Percentiles rank a stretch among this genome's conserved stretches.
phyloP scores from a whole-genome alignment of 768 basidiomycete genomes.

The Steccherinum ochraceum region DNA sequence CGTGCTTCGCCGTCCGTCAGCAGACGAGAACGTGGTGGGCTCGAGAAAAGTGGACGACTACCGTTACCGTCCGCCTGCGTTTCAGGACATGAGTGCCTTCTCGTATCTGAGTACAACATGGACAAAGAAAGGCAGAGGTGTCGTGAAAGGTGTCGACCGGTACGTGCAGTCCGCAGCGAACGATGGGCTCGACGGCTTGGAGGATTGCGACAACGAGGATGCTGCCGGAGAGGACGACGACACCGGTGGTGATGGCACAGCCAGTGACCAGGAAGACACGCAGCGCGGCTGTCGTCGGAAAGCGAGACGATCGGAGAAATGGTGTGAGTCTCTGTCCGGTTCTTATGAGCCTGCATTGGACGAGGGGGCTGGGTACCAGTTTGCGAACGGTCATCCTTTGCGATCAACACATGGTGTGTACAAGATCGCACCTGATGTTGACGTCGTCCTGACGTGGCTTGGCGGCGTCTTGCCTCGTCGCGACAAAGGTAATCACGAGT shows the following conservation, averaged over 20 bases:
- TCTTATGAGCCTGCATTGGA: neutral
- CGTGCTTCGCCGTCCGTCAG: too few species aligned
- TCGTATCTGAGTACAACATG: conserved; percentile 13
- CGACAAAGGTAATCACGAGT: neutral
- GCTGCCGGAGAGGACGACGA: neutral
- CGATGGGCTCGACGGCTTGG: too few species aligned
- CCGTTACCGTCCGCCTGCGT: conserved; percentile 11
- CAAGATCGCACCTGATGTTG: neutral
- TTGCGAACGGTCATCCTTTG: neutral
- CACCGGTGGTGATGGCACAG: too few species aligned
- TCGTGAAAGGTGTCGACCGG: neutral
- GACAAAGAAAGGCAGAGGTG: neutral
- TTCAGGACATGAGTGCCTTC: conserved; percentile 14
- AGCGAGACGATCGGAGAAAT: too few species aligned
- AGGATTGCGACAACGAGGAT: conserved; percentile 1
- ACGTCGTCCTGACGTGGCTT: neutral
- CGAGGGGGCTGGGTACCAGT: neutral
- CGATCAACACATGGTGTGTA: neutral
- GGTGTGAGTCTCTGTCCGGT: too few species aligned
- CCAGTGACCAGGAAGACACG: too few species aligned
- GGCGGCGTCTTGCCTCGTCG: neutral
- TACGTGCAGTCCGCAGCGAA: too few species aligned
- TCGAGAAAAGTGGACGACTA: conserved; percentile 2
- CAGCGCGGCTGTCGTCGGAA: too few species aligned
- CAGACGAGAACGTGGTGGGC: too few species aligned